phyloP scores from a whole-genome alignment of 192 early-diverging fungal species.

The Phlyctochytrium arcticum region DNA sequence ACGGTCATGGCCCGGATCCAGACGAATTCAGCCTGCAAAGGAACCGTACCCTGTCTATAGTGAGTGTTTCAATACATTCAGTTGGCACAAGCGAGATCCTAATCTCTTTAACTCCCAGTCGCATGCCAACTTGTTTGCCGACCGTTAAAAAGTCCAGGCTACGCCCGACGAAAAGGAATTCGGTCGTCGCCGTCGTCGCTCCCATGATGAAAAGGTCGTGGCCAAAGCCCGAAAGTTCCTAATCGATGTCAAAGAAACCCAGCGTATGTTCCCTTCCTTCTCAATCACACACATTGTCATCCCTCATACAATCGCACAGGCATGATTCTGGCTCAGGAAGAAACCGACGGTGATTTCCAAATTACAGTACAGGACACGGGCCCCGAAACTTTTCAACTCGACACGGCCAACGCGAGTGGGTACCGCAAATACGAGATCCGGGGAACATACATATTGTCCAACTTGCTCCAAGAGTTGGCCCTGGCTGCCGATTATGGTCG shows the following conservation, averaged over 20 bases:
- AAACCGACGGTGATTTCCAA: slow-evolving; percentile 91
- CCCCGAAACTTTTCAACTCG: slow-evolving; percentile 82
- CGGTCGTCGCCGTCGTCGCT: slow-evolving; percentile 19
- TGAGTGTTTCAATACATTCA: neutral
- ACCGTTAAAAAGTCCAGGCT: neutral
- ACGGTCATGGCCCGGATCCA: slow-evolving; percentile 17
- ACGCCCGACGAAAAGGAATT: neutral
- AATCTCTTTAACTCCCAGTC: neutral
- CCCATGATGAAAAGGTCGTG: slow-evolving; percentile 38
- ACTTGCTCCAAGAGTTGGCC: slow-evolving; percentile 92
- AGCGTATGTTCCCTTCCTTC: slow-evolving; percentile 46
- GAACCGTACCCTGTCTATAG: slow-evolving; percentile 18
- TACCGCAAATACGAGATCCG: slow-evolving; percentile 86
- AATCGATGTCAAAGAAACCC: slow-evolving; percentile 80
- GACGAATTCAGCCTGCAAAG: slow-evolving; percentile 8
- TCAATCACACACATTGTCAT: neutral
- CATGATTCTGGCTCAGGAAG: slow-evolving; percentile 83
- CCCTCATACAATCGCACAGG: slow-evolving; percentile 6
- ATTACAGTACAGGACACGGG: slow-evolving; percentile 91
- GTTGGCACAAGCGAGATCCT: neutral
- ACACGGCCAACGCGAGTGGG: slow-evolving; percentile 80
- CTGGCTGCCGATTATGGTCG: slow-evolving; percentile 84
- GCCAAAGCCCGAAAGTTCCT: slow-evolving; percentile 68
- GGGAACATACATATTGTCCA: slow-evolving; percentile 93
- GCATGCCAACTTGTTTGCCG: neutral